Percentiles rank a stretch among this genome's conserved stretches.
Evolutionary conservation across 1,139 yeast species (phyloP).

Genomic region (Taphrina deformans): DNA sequence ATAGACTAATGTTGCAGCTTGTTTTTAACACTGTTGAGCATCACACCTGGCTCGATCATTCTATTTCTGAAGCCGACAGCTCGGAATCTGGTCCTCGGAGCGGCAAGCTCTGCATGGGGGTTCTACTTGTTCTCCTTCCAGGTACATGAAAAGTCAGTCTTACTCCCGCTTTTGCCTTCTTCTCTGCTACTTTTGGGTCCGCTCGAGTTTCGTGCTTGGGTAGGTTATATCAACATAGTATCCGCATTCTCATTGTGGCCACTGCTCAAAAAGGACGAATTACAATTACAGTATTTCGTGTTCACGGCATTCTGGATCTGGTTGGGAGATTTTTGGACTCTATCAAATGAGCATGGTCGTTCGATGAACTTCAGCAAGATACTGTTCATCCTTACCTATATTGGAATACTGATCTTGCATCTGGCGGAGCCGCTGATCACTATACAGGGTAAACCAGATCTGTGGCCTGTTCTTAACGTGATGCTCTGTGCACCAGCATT

Average conservation of each 20-base stretch:
- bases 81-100: conserved; percentile 64
- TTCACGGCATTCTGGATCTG: conserved; percentile 71
- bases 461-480: conserved; percentile 79
- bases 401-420: conserved; percentile 57
- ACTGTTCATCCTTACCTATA: conserved; percentile 50
- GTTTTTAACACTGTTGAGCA: conserved; percentile 61
- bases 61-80: conserved; percentile 57
- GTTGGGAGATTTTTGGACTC: conserved; percentile 52
- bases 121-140: conserved; percentile 90
- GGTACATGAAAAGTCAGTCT: conserved; percentile 89
- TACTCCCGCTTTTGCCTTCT: conserved; percentile 83
- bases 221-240: conserved; percentile 83
- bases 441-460: conserved; percentile 72
- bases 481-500: conserved; percentile 75
- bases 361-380: conserved; percentile 42
- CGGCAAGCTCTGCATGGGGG: conserved; percentile 81
- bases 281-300: conserved; percentile 68
- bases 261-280: conserved; percentile 70
- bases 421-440: conserved; percentile 52
- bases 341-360: conserved; percentile 28
- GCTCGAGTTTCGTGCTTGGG: conserved; percentile 56
- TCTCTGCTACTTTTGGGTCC: conserved; percentile 58
- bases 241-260: conserved; percentile 86
- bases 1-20: conserved; percentile 51
- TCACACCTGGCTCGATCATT: conserved; percentile 63